Base-by-base conservation (phyloP, 148 eudicot genomes). In the Pouteria glomerata region DNA sequence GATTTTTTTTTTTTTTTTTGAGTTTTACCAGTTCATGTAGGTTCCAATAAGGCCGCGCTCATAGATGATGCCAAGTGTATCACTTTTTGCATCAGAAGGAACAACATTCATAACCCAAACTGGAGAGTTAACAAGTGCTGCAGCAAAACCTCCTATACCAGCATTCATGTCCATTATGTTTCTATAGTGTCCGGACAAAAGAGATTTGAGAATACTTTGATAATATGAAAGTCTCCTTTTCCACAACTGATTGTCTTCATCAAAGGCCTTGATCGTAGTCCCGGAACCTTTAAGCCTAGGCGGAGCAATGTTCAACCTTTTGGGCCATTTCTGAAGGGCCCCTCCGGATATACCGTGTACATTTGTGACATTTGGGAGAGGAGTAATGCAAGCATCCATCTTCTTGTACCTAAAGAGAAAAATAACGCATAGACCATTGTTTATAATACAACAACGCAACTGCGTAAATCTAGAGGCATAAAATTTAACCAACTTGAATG, bases 101-200 rank as follows among this genome's bases (percentile, higher is more conserved):
- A 86, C 82, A 4, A 80, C 87, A 57, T 88, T 90, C 96, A 90
- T 90, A 18, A 86, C 92, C 96, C 96, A 90, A 63, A 88, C 79
- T 12, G 92, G 96, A 78, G 75, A 74, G 35, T 69, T 45, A 8
- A 76, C 69, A 37, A 90, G 74, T 10, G 96, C 85, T 60, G 96
- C 90, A 0, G 96, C 89, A 66, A 90, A 90, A 18, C 96, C 92
- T 21, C 92, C 96, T 41, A 88, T 78, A 23, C 79, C 79, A 69
- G 92, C 86, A 79, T 90, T 90, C 96, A 88, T 90, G 69, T 90
- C 96, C 86, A 90, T 81, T 29, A 90, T 68, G 75, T 88, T 90
- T 52, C 90, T 62, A 51, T 82, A 81, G 27, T 82, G 76, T 15
- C 89, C 83, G 5, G 63, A 60, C 42, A 66, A 74, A 0, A 90